Evolutionary conservation across 192 early-diverging fungal species (phyloP).

Genomic region (Coemansia sp.): DNA sequence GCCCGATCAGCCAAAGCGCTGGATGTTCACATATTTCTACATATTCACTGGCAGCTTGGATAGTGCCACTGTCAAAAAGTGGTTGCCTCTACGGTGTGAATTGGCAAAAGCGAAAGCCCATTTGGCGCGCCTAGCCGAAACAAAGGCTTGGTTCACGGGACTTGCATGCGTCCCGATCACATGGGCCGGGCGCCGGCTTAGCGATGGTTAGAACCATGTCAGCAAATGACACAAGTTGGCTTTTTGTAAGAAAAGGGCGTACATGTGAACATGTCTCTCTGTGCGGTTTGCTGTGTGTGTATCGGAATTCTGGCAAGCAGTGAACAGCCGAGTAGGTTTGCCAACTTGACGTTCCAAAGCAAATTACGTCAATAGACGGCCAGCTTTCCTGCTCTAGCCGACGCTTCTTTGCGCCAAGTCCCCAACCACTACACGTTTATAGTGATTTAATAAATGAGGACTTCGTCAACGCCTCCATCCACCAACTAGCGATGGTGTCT

Average conservation of each 20-base stretch:
- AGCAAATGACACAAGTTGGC: background rate
- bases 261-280: background rate
- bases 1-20: no score
- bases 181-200: background rate
- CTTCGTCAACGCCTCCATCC: no score
- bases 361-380: no score
- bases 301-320: background rate
- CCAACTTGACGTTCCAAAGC: no score
- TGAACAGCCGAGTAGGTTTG: background rate
- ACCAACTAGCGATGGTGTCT: no score
- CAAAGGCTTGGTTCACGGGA: background rate
- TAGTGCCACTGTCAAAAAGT: no score
- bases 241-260: background rate
- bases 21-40: no score
- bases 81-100: background rate
- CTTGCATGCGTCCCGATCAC: background rate
- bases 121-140: background rate
- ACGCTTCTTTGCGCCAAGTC: no score
- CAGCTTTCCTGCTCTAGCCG: no score
- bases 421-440: no score
- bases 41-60: no score
- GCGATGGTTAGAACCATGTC: background rate
- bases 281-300: background rate
- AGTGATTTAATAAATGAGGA: no score
- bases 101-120: background rate